These are phyloP conservation scores for Gentiana macrophylla DNA, from an alignment of 257 asterid genomes.

Conservation along the genomic window DNA sequence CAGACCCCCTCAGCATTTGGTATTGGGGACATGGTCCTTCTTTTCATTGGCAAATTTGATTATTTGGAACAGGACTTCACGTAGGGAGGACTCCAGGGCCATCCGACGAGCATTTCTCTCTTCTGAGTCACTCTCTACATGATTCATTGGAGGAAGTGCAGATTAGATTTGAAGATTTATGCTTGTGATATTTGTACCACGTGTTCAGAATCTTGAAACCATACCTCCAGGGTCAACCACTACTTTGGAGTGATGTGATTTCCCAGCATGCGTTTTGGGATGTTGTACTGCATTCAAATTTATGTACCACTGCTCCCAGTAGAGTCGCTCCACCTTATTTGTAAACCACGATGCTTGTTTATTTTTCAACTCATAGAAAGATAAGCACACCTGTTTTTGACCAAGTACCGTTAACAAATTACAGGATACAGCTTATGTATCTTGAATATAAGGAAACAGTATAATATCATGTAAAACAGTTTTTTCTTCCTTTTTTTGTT, in stretches of 20 bases:
- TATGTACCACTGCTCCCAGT: slow-evolving; percentile 95
- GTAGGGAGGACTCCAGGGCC: slow-evolving; percentile 66
- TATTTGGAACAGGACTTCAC: slow-evolving; percentile 84
- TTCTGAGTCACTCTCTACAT: slow-evolving; percentile 45
- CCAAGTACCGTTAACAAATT: slow-evolving; percentile 12
- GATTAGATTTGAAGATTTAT: background rate
- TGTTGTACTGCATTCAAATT: slow-evolving; percentile 66
- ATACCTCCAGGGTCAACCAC: slow-evolving; percentile 80
- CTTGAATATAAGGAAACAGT: background rate
- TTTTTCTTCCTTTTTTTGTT: background rate
- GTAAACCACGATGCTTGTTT: slow-evolving; percentile 88
- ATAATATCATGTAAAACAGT: background rate
- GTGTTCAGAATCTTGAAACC: background rate
- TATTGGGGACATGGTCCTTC: slow-evolving; percentile 84
- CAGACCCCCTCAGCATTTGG: slow-evolving; percentile 78
- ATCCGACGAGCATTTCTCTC: slow-evolving; percentile 65
- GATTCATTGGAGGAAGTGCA: slow-evolving; percentile 8
- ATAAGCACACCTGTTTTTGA: slow-evolving; percentile 60
- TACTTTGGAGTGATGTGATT: slow-evolving; percentile 55
- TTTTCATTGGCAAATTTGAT: slow-evolving; percentile 86
- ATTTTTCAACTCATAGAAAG: slow-evolving; percentile 85
- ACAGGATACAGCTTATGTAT: background rate
- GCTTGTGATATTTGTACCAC: background rate
- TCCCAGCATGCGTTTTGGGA: slow-evolving; percentile 56
- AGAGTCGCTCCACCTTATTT: slow-evolving; percentile 76